These are phyloP conservation scores for Aspergillus sp. DNA, from an alignment of 2,329 filamentous ascomycete species.

Conservation along the genomic window DNA sequence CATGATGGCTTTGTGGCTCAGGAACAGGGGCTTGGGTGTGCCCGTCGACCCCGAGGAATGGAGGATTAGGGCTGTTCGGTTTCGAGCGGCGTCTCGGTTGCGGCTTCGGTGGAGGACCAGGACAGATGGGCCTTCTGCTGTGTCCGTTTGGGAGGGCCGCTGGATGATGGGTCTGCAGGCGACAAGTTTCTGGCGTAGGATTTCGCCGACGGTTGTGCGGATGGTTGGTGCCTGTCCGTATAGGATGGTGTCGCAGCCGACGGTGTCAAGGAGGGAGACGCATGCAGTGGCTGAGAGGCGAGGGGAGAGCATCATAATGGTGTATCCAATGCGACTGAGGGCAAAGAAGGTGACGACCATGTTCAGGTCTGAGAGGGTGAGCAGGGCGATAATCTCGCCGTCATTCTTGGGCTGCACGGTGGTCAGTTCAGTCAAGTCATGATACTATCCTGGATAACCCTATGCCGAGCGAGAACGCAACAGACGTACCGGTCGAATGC, in stretches of 20 bases:
- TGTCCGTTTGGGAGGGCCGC: conserved; percentile 6
- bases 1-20: conserved; percentile 44
- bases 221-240: conserved; percentile 37
- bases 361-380: conserved; percentile 43
- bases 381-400: conserved; percentile 35
- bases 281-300: conserved; percentile 44
- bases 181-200: conserved; percentile 25
- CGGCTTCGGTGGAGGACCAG: conserved; percentile 19
- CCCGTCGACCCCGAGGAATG: conserved; percentile 53
- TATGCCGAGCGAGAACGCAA: neutral
- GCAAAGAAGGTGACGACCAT: conserved; percentile 48
- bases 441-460: neutral
- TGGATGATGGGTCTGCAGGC: conserved; percentile 26
- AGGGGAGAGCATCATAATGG: conserved; percentile 45
- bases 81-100: conserved; percentile 28
- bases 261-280: conserved; percentile 39
- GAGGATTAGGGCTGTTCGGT: conserved; percentile 41
- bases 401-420: conserved; percentile 18
- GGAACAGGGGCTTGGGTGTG: conserved; percentile 46
- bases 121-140: conserved; percentile 14
- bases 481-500: conserved; percentile 16
- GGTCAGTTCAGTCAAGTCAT: neutral
- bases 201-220: conserved; percentile 30
- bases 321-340: conserved; percentile 46
- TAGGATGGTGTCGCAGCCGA: conserved; percentile 36